Evolutionary conservation across 495 filamentous ascomycete species (phyloP).

Genomic region (Penicillium ucsense): DNA sequence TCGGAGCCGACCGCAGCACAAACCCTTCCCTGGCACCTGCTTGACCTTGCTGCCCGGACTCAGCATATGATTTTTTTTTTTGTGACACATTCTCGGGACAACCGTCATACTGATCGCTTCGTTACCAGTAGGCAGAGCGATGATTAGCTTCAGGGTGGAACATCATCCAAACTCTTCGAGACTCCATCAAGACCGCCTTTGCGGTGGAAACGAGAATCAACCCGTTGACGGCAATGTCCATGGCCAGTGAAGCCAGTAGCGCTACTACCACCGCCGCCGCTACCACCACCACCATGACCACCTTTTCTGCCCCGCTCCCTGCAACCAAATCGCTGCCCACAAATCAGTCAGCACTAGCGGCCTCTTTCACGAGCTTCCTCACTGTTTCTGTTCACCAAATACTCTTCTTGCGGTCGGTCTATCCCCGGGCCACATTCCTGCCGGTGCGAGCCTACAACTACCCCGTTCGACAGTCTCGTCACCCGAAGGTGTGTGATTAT

Average conservation of each 20-base stretch:
- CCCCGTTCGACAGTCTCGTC: constrained; percentile 78
- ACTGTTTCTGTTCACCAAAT: constrained; percentile 87
- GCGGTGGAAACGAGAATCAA: constrained; percentile 31
- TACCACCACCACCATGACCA: constrained; percentile 40
- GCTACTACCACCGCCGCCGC: constrained; percentile 40
- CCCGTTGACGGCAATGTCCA: constrained; percentile 36
- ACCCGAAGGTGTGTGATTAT: constrained; percentile 86
- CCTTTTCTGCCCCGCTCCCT: constrained; percentile 35
- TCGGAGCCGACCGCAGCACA: too few relatives aligned
- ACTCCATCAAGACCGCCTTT: constrained; percentile 31
- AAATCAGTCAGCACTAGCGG: constrained; percentile 38
- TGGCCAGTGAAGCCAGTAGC: constrained; percentile 41
- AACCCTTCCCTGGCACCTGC: too few relatives aligned
- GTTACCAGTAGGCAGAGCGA: constrained; percentile 38
- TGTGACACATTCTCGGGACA: neutral
- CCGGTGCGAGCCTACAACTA: constrained; percentile 78
- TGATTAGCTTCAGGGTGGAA: constrained; percentile 43
- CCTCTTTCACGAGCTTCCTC: constrained; percentile 60
- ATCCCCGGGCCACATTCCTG: constrained; percentile 73
- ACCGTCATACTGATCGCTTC: constrained; percentile 20
- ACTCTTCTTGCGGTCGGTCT: constrained; percentile 77
- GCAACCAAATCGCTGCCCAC: constrained; percentile 34
- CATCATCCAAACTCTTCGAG: constrained; percentile 38
- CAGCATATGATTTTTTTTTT: too few relatives aligned
- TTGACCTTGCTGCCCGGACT: too few relatives aligned